Base-by-base conservation (phyloP, 2,329 filamentous ascomycete genomes). In the Cercospora zeae-maydis region DNA sequence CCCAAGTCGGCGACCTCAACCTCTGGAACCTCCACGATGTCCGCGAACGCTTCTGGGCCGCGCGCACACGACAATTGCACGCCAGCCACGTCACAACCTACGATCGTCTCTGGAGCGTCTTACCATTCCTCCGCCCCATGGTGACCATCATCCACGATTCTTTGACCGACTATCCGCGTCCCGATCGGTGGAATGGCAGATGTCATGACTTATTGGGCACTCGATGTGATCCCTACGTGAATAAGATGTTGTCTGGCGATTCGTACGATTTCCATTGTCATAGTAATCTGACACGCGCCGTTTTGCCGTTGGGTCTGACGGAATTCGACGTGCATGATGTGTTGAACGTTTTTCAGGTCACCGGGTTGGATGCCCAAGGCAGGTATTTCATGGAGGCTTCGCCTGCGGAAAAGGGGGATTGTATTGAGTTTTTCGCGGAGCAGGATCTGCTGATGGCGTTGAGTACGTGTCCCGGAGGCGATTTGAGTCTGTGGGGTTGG, bases 341-440 rank as follows among this genome's bases (percentile, higher is more conserved):
- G 0, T 81, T 96, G 59, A 96, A 96, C 71, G 81, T 96, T 2
- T 95, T 96, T 73, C 91, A 96, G 75, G 90, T 93, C 6, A 95
- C 91, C 0, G 90, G 91, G 0, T 74, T 95, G 52, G 88, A 95
- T 70, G 80, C 84, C 58, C 72, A 88, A 63, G 90, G 89, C 0
- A 83, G 86, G 58, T 93, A 93, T 68, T 93, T 91, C 64, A 96
- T 96, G 82, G 86, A 82, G 62, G 82, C 85, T 0, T 84, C 81
- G 62, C 85, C 85, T 0, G 85, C 85, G 0, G 74, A 78, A 59
- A 68, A 75, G 6, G 83, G 81, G 0, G 85, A 87, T 62, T 86
- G 82, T 61, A 84, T 93, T 61, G 89, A 92, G 75, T 92, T 95
- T 72, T 85, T 95, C 64, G 90, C 91, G 0, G 91, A 95, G 79